Evolutionary conservation across 495 filamentous ascomycete species (phyloP), one percentile per base, ranked within the genome.

Genomic region (Xylaria bambusicola): DNA sequence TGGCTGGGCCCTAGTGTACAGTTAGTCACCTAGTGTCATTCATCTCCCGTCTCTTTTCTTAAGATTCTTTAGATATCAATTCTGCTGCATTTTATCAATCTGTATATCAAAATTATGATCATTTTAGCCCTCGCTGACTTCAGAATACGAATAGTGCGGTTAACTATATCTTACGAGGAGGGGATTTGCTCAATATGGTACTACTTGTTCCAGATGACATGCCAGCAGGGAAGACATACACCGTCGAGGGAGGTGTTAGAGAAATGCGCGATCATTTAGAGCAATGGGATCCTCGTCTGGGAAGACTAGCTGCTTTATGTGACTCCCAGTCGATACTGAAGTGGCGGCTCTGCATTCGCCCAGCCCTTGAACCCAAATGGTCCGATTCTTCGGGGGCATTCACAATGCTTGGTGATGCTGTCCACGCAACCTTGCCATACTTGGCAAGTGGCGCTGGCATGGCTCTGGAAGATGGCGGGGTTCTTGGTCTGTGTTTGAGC

Each of bases 401-500:
- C 49, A 85, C 82, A 7, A 66, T 90, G 41, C 76, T 90, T 20
- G 87, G 87, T 21, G 87, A 89, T 65, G 82, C 87, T 6, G 86
- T 85, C 48, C 87, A 90, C 62, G 86, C 87, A 3, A 88, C 86
- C 65, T 78, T 89, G 54, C 86, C 86, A 3, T 87, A 87, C 69
- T 67, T 87, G 13, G 67, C 67, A 15, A 69, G 67, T 62, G 71
- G 71, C 1, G 66, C 64, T 21, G 70, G 67, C 18, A 71, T 72
- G 73, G 75, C 80, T 1, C 58, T 80, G 1, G 80, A 82, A 65
- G 80, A 82, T 27, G 79, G 65, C 0, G 78, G 71, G 1, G 76
- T 75, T 1, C 62, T 82, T 0, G 76, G 78, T 0, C 70, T 74
- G 17, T 70, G 75, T 21, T 69, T 82, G 24, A 59, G 69, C 18